These are phyloP conservation scores for Marvania coccoides DNA, from an alignment of 139 green algal species.

Conservation along the genomic window DNA sequence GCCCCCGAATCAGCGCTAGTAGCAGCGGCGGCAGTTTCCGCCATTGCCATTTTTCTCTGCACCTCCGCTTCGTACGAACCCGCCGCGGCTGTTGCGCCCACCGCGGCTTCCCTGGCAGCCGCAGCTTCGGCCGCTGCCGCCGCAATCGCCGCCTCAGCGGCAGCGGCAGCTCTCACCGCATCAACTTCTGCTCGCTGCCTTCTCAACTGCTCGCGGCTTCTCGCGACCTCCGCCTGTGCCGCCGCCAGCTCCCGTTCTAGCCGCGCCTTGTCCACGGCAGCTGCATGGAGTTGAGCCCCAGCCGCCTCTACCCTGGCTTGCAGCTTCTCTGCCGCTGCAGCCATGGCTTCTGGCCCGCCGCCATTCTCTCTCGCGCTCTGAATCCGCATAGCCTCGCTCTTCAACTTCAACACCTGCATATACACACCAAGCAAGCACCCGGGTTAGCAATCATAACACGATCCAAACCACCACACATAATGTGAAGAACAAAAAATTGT, in stretches of 20 bases:
- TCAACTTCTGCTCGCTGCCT: no score
- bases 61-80: not conserved
- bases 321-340: not conserved
- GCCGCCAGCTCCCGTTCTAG: not conserved
- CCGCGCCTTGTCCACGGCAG: not conserved
- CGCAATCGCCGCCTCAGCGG: not conserved
- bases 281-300: not conserved
- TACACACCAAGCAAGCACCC: no score
- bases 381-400: constrained; percentile 4
- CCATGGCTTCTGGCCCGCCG: not conserved
- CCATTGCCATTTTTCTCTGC: not conserved
- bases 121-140: not conserved
- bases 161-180: not conserved
- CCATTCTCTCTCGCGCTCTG: not conserved
- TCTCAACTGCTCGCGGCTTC: not conserved
- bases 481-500: no score
- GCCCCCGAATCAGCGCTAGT: no score
- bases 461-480: no score
- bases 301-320: not conserved
- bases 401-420: constrained; percentile 19
- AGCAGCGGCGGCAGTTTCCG: not conserved
- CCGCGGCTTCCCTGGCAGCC: not conserved
- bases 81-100: not conserved
- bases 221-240: not conserved
- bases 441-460: no score